Evolutionary conservation across 2,329 filamentous ascomycete genomes (phyloP).

Genomic region (Colletotrichum spaethianum): DNA sequence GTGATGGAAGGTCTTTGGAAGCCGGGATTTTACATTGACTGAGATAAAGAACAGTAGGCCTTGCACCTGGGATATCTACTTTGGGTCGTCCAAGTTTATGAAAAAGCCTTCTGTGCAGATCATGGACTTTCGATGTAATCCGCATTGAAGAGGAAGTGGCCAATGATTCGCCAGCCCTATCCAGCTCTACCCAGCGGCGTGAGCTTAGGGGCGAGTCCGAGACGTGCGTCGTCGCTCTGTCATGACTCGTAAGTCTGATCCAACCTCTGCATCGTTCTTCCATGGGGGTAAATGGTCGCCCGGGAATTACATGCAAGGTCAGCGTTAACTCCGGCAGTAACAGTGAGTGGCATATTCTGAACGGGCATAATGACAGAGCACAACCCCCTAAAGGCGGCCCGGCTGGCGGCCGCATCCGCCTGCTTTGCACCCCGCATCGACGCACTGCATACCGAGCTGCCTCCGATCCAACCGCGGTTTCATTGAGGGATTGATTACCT

Average conservation of each 20-base stretch:
- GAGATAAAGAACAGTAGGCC: no score
- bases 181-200: neutral
- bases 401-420: neutral
- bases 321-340: conserved; percentile 1
- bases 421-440: neutral
- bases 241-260: neutral
- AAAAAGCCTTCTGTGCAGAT: neutral
- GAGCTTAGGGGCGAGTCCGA: neutral
- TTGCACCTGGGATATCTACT: neutral
- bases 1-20: neutral
- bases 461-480: neutral
- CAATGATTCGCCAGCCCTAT: neutral
- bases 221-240: neutral
- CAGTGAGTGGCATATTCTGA: neutral
- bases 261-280: neutral
- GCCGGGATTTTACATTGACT: neutral
- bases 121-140: neutral
- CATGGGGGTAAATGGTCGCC: neutral
- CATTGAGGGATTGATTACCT: neutral
- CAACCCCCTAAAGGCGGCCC: no score
- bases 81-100: neutral
- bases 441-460: neutral
- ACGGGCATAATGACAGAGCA: neutral
- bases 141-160: neutral
- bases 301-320: neutral